Evolutionary conservation across 1,284 basidiomycete species (phyloP), one percentile per base, ranked within the genome.

Genomic region (Sanghuangporus baumii): DNA sequence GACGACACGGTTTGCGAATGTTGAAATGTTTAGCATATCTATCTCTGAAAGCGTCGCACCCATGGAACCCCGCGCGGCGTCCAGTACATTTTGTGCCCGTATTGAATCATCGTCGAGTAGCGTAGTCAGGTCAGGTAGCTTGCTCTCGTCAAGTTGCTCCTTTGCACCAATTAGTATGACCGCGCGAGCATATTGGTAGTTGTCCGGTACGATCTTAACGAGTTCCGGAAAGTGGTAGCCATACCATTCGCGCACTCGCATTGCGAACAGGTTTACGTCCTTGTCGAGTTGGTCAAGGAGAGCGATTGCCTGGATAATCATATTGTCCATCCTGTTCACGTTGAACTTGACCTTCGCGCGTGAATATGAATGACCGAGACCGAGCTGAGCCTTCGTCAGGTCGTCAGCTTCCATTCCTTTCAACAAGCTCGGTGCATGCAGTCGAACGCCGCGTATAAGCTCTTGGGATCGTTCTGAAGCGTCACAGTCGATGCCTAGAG

Each of bases 141-240:
- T 91, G 48, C 87, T 84, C 74, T 93, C 91, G 40, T 78, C 76
- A 20, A 93, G 73, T 0, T 79, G 76, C 67, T 94, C 93, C 81
- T 98, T 97, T 78, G 96, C 88, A 40, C 94, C 94, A 69, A 99
- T 94, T 73, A 95, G 89, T 69, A 91, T 87, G 11, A 88, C 93
- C 16, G 90, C 84, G 37, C 83, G 84, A n/a, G 96, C 95, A 74
- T 98, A 99, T 72, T 92, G 89, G 75, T 96, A 89, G 75, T 97
- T 97, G 77, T 99, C 97, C 64, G 95, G 87, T 1, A 98, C 94
- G 70, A 99, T 81, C 71, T 86, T 91, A 78, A 97, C 87, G 67
- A 99, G 90, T 79, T 99, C 97, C 57, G 96, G 96, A 82, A 98
- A 99, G 76, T 99, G 97, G 82, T 97, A 99, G n/a, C 97, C 96